A percentile compares a stretch with the other conserved stretches of the same genome.
phyloP scores from a whole-genome alignment of 768 basidiomycete genomes.

The Strobilomyces dryophilus region DNA sequence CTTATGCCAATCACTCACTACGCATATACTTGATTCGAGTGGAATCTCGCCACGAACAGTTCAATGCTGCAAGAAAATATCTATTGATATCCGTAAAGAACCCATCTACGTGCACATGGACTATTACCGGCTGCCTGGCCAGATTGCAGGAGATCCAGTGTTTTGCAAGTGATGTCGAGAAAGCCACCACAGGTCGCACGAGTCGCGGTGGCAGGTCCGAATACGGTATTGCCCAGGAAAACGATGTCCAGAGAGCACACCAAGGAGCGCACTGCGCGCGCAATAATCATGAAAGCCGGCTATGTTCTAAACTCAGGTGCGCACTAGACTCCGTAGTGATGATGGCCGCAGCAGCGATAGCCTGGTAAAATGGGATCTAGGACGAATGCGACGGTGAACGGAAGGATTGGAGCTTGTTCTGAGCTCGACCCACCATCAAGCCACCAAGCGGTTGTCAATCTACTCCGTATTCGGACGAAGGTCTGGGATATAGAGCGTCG shows the following conservation, averaged over 20 bases:
- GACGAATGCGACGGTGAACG: too few relatives aligned
- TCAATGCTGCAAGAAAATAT: too few relatives aligned
- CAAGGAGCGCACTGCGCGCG: constrained; percentile 25
- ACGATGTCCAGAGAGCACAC: constrained; percentile 17
- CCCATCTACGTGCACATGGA: neutral
- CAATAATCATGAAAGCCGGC: constrained; percentile 26
- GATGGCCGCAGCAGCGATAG: constrained; percentile 16
- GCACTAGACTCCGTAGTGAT: constrained; percentile 1
- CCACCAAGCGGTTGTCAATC: constrained; percentile 1
- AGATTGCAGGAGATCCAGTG: neutral
- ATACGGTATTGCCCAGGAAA: constrained; percentile 21
- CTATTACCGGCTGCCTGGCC: neutral
- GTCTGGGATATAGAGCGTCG: neutral
- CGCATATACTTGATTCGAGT: too few relatives aligned
- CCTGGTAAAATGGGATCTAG: constrained; percentile 1
- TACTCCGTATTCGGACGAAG: constrained; percentile 11
- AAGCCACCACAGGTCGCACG: neutral
- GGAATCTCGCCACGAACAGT: too few relatives aligned
- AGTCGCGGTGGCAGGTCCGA: constrained; percentile 1
- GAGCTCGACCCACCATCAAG: neutral
- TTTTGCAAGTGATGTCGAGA: neutral
- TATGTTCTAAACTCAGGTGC: constrained; percentile 18
- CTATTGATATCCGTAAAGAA: too few relatives aligned
- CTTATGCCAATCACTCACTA: too few relatives aligned
- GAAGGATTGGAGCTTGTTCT: neutral